Percentiles rank a stretch among this genome's conserved stretches.
These are phyloP conservation scores for Teunomyces barrocoloradensis DNA, from an alignment of 805 yeast genomes.

Conservation along the genomic window DNA sequence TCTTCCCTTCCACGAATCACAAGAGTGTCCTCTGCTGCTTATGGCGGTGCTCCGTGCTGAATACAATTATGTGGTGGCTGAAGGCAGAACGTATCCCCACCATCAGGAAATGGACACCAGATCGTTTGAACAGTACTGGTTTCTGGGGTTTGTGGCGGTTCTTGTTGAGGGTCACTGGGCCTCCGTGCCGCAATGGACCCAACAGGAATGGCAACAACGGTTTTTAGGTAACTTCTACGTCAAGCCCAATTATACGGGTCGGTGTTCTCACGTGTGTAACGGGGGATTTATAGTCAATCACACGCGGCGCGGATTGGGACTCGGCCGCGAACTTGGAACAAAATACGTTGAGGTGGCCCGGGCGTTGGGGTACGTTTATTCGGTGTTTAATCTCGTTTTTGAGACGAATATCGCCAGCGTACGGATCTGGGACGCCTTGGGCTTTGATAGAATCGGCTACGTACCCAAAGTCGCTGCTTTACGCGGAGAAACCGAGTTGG, in stretches of 20 bases:
- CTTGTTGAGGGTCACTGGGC: slow-evolving; percentile 43
- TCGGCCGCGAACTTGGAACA: slow-evolving; percentile 70
- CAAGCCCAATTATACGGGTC: slow-evolving; percentile 83
- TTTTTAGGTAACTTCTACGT: slow-evolving; percentile 75
- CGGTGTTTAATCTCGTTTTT: slow-evolving; percentile 86
- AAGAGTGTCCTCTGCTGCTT: slow-evolving; percentile 51
- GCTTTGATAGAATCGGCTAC: slow-evolving; percentile 76
- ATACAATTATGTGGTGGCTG: slow-evolving; percentile 64
- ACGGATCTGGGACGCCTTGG: slow-evolving; percentile 78
- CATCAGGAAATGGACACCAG: slow-evolving; percentile 36
- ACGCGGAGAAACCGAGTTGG: slow-evolving; percentile 59
- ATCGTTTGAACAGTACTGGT: slow-evolving; percentile 66
- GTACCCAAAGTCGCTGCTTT: slow-evolving; percentile 72
- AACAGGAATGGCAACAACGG: slow-evolving; percentile 37
- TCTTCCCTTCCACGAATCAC: slow-evolving; percentile 51
- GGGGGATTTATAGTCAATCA: slow-evolving; percentile 78
- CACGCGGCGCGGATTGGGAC: slow-evolving; percentile 57
- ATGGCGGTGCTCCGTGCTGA: slow-evolving; percentile 45
- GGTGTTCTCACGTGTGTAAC: slow-evolving; percentile 84
- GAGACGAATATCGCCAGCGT: slow-evolving; percentile 74
- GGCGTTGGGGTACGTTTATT: slow-evolving; percentile 70
- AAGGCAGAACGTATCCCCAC: slow-evolving; percentile 76
- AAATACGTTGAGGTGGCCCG: slow-evolving; percentile 74
- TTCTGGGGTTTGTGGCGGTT: slow-evolving; percentile 62
- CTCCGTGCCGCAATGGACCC: slow-evolving; percentile 5